Conservation (phyloP, 805 yeast species). For the Clavispora carvajalis region DNA sequence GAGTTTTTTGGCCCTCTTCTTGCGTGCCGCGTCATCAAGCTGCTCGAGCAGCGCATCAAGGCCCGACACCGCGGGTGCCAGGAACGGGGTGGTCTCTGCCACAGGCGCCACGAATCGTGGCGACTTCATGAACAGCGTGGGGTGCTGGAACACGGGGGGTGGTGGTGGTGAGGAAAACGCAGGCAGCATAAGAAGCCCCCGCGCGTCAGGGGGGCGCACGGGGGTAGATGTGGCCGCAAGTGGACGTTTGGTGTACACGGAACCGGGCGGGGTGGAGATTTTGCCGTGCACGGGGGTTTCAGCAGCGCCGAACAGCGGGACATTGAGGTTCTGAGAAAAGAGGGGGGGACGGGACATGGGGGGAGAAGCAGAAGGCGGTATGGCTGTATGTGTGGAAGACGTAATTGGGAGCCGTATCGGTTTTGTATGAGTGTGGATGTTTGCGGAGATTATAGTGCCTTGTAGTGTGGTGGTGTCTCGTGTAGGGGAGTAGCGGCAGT, state of each 20-base stretch:
- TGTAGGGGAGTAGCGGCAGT: too few species aligned
- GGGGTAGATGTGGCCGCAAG: constrained; percentile 18
- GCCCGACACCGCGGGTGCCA: constrained; percentile 32
- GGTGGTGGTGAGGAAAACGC: constrained; percentile 43
- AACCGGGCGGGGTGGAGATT: constrained; percentile 37
- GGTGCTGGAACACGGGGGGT: constrained; percentile 7
- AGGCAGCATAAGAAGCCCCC: constrained; percentile 30
- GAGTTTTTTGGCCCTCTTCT: constrained; percentile 25
- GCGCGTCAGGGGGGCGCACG: constrained; percentile 6
- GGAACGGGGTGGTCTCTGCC: constrained; percentile 21
- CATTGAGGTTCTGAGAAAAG: constrained; percentile 8
- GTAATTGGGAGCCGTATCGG: not conserved
- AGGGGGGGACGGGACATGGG: constrained; percentile 10
- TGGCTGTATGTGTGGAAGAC: too few species aligned
- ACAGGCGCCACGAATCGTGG: constrained; percentile 4
- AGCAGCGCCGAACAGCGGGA: constrained; percentile 6
- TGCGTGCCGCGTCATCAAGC: constrained; percentile 3
- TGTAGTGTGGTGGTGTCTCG: too few species aligned
- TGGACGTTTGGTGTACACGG: constrained; percentile 15
- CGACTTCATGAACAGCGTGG: not conserved
- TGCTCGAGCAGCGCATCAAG: not conserved
- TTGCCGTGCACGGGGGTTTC: constrained; percentile 25
- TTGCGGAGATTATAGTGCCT: too few species aligned
- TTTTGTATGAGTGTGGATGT: not conserved
- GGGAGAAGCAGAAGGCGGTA: too few species aligned